phyloP scores from a whole-genome alignment of 768 basidiomycete species.

The Boletus sensibilis region DNA sequence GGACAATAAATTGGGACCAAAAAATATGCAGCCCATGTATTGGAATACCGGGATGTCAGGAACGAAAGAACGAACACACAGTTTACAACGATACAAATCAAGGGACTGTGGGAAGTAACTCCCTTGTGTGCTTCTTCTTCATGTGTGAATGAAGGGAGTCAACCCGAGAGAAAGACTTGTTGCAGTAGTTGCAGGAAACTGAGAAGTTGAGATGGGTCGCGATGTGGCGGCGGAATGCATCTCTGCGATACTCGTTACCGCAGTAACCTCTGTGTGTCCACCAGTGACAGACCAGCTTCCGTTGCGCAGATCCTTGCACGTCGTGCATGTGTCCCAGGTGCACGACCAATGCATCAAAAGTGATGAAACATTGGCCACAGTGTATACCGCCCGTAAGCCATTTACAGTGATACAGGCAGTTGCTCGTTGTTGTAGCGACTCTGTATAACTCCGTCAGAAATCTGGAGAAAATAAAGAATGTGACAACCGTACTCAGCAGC shows the following conservation, averaged over 20 bases:
- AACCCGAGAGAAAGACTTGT: not conserved
- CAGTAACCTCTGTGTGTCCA: not conserved
- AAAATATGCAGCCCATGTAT: no score
- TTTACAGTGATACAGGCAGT: not conserved
- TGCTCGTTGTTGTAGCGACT: not conserved
- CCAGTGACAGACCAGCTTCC: conserved; percentile 1
- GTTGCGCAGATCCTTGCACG: not conserved
- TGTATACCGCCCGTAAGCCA: not conserved
- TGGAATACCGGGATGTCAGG: no score
- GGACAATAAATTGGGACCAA: no score
- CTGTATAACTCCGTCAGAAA: not conserved
- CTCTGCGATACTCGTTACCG: not conserved
- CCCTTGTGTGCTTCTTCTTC: not conserved
- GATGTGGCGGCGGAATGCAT: conserved; percentile 2
- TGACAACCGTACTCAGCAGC: not conserved
- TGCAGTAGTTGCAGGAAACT: not conserved
- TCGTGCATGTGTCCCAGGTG: not conserved
- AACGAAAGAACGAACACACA: no score
- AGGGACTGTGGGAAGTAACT: not conserved
- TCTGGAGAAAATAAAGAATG: not conserved
- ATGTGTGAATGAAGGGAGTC: not conserved
- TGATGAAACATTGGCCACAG: not conserved
- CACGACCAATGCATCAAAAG: not conserved
- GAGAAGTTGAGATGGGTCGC: not conserved
- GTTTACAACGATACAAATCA: no score